Evolutionary conservation across 2,329 filamentous ascomycete genomes (phyloP).

Genomic region (Xylaria sp.): DNA sequence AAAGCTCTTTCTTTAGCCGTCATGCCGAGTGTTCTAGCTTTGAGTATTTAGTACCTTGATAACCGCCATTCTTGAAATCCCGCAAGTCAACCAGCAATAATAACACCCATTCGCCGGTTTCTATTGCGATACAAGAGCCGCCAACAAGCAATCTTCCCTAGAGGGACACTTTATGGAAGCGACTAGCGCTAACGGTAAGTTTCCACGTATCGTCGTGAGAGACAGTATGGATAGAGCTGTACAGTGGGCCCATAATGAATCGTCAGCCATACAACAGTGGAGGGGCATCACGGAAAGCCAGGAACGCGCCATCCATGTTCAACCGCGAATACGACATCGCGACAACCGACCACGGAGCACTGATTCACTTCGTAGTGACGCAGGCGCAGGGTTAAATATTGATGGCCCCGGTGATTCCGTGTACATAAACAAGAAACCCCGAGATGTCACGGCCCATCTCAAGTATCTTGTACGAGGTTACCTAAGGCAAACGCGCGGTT

Average conservation of each 20-base stretch:
- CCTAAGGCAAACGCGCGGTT: constrained; percentile 16
- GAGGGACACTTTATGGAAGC: background rate
- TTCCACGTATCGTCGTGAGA: background rate
- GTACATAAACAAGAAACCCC: constrained; percentile 8
- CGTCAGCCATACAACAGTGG: constrained; percentile 14
- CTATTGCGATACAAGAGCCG: background rate
- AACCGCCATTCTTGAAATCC: background rate
- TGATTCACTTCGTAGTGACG: constrained; percentile 12
- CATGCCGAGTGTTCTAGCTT: background rate
- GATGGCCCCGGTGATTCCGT: background rate
- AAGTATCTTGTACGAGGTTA: constrained; percentile 38
- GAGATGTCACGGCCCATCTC: constrained; percentile 23
- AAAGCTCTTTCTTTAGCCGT: constrained; percentile 2
- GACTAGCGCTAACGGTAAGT: background rate
- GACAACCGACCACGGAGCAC: background rate
- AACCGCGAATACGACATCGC: background rate
- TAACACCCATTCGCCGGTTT: background rate
- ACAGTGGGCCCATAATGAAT: background rate
- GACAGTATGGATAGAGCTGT: constrained; percentile 8
- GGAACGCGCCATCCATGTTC: background rate
- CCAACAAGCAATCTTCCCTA: background rate
- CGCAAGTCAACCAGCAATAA: background rate
- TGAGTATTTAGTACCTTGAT: constrained; percentile 13
- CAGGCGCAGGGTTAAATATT: background rate
- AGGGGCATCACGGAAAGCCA: background rate